These are phyloP conservation scores for Phytopythium vexans DNA, from an alignment of 352 stramenopile species.

Conservation along the genomic window DNA sequence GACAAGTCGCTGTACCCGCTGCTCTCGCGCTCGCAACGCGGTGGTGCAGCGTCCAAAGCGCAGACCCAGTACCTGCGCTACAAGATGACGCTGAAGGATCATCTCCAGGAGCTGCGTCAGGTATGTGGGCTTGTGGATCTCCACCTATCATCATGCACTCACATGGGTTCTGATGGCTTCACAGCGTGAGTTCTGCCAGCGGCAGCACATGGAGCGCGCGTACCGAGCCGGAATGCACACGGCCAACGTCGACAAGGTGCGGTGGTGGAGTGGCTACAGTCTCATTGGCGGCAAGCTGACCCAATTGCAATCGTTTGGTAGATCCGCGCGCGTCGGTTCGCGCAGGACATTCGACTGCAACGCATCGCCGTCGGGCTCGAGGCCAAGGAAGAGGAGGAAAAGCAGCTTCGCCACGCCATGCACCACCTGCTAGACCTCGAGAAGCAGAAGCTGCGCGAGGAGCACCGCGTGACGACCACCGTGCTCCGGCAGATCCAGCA, in stretches of 20 bases:
- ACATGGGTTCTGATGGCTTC: background rate
- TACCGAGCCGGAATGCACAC: constrained; percentile 61
- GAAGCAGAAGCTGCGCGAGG: constrained; percentile 63
- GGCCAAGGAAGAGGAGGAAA: constrained; percentile 62
- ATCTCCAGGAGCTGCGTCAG: constrained; percentile 55
- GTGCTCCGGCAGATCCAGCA: constrained; percentile 59
- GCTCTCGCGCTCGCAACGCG: constrained; percentile 17
- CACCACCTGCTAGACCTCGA: constrained; percentile 58
- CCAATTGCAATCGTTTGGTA: constrained; percentile 1
- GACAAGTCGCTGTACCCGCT: constrained; percentile 42
- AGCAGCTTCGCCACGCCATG: constrained; percentile 65
- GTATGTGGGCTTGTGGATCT: constrained; percentile 9
- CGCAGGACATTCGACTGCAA: constrained; percentile 66
- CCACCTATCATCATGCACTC: background rate
- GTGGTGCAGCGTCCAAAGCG: constrained; percentile 24
- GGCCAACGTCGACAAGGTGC: constrained; percentile 56
- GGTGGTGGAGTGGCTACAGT: background rate
- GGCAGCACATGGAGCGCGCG: constrained; percentile 55
- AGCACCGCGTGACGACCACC: constrained; percentile 43
- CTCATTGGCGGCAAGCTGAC: background rate
- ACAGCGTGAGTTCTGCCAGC: constrained; percentile 54
- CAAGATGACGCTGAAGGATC: constrained; percentile 64
- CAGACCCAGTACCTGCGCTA: constrained; percentile 61
- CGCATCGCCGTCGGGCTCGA: constrained; percentile 60
- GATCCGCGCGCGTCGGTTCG: constrained; percentile 60